These are phyloP conservation scores for Platanthera zijinensis DNA, from an alignment of 106 monocot species.

Conservation along the genomic window DNA sequence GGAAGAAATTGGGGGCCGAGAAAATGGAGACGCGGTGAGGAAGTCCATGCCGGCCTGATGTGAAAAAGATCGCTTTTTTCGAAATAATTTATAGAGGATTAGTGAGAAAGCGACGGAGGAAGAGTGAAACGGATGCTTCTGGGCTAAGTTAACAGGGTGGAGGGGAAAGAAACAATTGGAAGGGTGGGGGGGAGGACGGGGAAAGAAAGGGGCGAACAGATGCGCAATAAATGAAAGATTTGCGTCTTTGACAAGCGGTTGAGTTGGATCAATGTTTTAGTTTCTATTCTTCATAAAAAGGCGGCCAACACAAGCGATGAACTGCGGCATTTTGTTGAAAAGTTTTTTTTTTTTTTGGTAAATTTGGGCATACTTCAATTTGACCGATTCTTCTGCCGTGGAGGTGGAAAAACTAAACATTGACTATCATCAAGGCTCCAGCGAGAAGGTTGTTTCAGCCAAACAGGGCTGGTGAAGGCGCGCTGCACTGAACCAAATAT, in stretches of 20 bases:
- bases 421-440: too few relatives aligned
- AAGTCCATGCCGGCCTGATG: not conserved
- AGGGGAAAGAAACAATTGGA: not conserved
- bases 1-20: not conserved
- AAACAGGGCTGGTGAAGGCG: too few relatives aligned
- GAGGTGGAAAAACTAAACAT: not conserved
- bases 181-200: not conserved
- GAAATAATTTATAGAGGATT: slow-evolving; percentile 9
- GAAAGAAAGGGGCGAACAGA: not conserved
- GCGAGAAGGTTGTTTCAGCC: too few relatives aligned
- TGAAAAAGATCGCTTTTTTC: not conserved
- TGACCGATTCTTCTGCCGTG: not conserved
- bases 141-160: not conserved
- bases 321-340: not conserved
- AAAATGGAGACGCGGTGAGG: not conserved
- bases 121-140: not conserved
- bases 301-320: not conserved
- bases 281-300: not conserved
- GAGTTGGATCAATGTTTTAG: not conserved
- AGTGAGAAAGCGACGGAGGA: not conserved
- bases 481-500: too few relatives aligned
- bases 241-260: not conserved
- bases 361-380: not conserved
- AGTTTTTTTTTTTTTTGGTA: not conserved
- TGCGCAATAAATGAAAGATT: slow-evolving; percentile 8